Conservation (phyloP, 148 eudicot species). For the Rhododendron vialii region DNA sequence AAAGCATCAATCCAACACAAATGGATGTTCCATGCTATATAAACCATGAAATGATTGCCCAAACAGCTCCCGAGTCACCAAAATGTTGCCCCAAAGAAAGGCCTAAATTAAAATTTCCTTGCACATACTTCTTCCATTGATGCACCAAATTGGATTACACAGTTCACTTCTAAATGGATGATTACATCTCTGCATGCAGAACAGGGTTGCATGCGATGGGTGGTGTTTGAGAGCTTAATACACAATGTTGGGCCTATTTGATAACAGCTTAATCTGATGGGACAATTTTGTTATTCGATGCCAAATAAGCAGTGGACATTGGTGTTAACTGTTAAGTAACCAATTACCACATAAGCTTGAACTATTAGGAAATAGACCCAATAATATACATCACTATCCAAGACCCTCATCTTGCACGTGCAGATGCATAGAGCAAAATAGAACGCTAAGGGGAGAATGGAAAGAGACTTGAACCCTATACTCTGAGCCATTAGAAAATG, state of each 20-base stretch:
- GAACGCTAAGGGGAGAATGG: background rate
- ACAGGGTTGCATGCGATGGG: background rate
- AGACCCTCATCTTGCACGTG: background rate
- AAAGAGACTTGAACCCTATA: background rate
- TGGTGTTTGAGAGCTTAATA: background rate
- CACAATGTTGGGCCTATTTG: background rate
- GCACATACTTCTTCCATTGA: background rate
- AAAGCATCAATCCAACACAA: slow-evolving; percentile 1
- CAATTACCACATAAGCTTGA: background rate
- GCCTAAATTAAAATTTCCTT: background rate
- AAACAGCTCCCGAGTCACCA: background rate
- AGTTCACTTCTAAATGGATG: background rate
- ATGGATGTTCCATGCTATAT: background rate
- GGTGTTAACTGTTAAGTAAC: background rate
- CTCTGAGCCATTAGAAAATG: background rate
- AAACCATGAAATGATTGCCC: background rate
- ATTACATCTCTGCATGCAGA: background rate
- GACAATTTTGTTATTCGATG: background rate
- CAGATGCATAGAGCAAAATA: background rate
- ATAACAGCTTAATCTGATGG: background rate
- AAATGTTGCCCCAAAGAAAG: background rate
- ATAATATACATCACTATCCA: background rate
- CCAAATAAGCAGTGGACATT: background rate
- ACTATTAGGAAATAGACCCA: background rate
- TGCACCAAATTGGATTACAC: background rate